Evolutionary conservation across 805 yeast species (phyloP), one percentile per base, ranked within the genome.

Genomic region (Metschnikowia similis): DNA sequence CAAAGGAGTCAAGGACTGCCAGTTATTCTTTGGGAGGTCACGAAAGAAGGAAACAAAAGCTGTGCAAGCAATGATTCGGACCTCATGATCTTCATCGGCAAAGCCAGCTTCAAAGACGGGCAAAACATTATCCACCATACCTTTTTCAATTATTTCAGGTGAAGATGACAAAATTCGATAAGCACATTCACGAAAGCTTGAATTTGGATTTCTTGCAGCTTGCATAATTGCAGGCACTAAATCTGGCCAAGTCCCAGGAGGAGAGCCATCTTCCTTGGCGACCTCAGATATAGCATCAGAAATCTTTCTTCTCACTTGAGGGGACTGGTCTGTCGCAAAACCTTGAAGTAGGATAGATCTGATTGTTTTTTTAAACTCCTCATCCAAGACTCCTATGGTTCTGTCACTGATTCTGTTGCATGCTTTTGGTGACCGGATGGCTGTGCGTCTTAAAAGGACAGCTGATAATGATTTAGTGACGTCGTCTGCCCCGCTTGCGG

Each of bases 211-310:
- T 48, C 75, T 71, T 16, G 84, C 71, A 9, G 94, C 89, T 58
- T 80, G 81, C 54, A 89, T 80, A 36, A 92, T 72, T 0, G 89
- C 82, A 47, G 87, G 89, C 35, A 90, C 69, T 44, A 87, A 77
- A 38, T 88, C 91, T 13, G 84, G 81, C 99, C 99, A 92, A 4
- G 74, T 66, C 4, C 76, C 77, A 8, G 38, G 17, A 21, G 73
- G 74, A 3, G 71, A 60, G 11, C 80, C 84, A 51, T 82, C 85
- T 42, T 74, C 78, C 60, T 84, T 83, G 1, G 97, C 95, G 41
- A 92, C 81, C 68, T 91, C 98, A 0, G 97, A 88, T 43, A 94
- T 85, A 8, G 96, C 96, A 72, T 94, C 99, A 2, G 97, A 84
- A 44, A 94, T 72, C 64, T 92, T 94, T 67, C 92, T 97, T 64